Evolutionary conservation across 2,329 filamentous ascomycete species (phyloP), one percentile per base, ranked within the genome.

Genomic region (Xylariaceae sp.): DNA sequence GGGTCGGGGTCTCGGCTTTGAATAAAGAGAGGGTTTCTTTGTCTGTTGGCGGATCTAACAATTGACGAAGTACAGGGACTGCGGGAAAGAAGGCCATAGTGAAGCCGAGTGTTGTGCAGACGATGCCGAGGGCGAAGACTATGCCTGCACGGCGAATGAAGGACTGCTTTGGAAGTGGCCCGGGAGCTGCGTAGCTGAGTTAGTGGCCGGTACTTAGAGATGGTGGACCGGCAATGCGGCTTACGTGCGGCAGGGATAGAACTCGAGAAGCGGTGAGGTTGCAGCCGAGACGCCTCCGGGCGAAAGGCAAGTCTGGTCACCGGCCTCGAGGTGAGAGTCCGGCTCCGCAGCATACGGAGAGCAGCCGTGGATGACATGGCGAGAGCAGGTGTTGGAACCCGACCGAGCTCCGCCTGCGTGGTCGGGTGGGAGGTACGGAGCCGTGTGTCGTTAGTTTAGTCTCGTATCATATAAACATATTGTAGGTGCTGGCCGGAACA

Each of bases 1-100:
- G 70, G 50, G 79, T 73, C 11, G 79, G 79, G 66, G 83, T 81
- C 31, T 71, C 67, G 13, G 82, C 82, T 4, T 71, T 70, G 75
- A 83, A 96, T 59, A 87, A 75, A 5, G 70, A 68, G 55, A 94
- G 79, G 18, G 88, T 88, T 61, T 95, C 89, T 63, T 82, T 83
- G 71, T 96, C 88, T 31, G 81, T 81, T 58, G 62, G 56, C 17
- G 82, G 81, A 53, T 75, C 72, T 53, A 80, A 58, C 56, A 83
- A 70, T 47, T 71, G 74, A 44, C 72, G 72, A 43, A 79, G 69
- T 45, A 75, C 74, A 36, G 77, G 64, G 51, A 80, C 60, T 34
- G 77, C 78, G 36, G 82, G 82, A 11, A 73, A 70, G 57, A 77
- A 73, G 47, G 80, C 74, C 75, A 86, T 82, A 58, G 72, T 67